Base-by-base conservation (phyloP, 768 basidiomycete genomes). In the Psilocybe tampanensis region DNA sequence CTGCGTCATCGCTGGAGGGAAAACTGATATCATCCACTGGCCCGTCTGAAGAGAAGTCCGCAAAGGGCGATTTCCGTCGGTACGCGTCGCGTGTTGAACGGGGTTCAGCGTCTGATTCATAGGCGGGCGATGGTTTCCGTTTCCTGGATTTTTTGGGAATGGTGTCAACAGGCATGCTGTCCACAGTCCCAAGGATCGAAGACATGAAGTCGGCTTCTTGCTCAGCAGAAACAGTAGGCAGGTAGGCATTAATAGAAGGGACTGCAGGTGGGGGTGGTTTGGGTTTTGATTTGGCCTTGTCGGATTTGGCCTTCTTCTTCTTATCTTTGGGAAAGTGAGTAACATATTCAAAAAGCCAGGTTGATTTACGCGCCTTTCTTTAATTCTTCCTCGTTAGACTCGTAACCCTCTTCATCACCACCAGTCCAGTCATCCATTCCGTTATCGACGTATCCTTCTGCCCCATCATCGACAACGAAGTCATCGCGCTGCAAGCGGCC, bases 381-480 rank as follows among this genome's bases (percentile, higher is more conserved):
- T 65, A 74, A 78, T 26, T 74, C 72, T 4, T 73, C 73, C 17
- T 85, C 86, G 51, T 85, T 86, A 8, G 75, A 76, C 13, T 86
- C 82, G 36, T 61, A 48, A 19, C 8, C 60, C n/a, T 83, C 80
- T 45, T 81, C 78, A 24, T 80, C 78, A 8, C 76, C 82, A 23
- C 80, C 82, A 29, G 82, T 84, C 89, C 93, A 98, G 66, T 96
- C 95, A 56, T 98, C 97, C 86, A 94, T 88, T 4, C 97, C 97
- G 67, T 97, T 93, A 75, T 99, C 97, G 70, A 89, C 87, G 65
- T 99, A 98, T 5, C 94, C 97, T 13, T 79, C 82, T 0, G 89
- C 83, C 23, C 94, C 94, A 74, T 98, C 97, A 66, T 98, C 97
- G 34, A 90, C 88, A 18, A 98, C 92, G 60, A 99, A 99, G 70